Evolutionary conservation across 805 yeast genomes (phyloP), one percentile per base, ranked within the genome.

Genomic region (Candida silvicultrix): DNA sequence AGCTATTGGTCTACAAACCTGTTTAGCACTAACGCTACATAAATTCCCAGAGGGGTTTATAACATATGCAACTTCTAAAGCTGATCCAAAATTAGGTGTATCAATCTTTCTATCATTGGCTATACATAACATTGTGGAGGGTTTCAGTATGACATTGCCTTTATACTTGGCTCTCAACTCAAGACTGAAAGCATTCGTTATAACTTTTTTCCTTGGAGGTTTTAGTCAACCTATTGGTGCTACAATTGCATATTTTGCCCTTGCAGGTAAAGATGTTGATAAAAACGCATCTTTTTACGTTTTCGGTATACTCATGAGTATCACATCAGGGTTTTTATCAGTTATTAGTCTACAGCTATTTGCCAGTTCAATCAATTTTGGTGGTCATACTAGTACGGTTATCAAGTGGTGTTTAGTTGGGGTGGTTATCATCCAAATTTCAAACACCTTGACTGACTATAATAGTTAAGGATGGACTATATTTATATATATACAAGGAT

Each of bases 11-110:
- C 63, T 94, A 20, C 97, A 94, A 63, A 92, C 98, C 0, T 81
- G 90, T 7, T 62, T 90, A 43, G 98, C 96, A 0, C 79, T 92
- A 25, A 78, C 95, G 0, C 66, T 94, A 25, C 99, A 92, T 67
- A 90, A 94, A 62, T 73, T 92, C 22, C 99, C 99, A 0, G 99
- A 92, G 65, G 99, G 99, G 0, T 87, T 92, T 58, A 81, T 92
- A 45, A 84, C 95, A 40, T 92, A 78, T 62, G 85, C 85, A 31
- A 89, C 94, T 0, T 74, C 89, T 2, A 69, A 70, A 47, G 81
- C 80, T 0, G 86, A 84, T 57, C 79, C 85, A 2, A 66, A 73
- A 48, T 66, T 89, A 23, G 97, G 98, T 0, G 55, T 89, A 19
- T 75, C 88, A 15, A 88, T 92, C 12, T 90, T 94, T 58, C 62